These are phyloP conservation scores for Schizochytrium sp. DNA, from an alignment of 108 stramenopile species.

Conservation along the genomic window DNA sequence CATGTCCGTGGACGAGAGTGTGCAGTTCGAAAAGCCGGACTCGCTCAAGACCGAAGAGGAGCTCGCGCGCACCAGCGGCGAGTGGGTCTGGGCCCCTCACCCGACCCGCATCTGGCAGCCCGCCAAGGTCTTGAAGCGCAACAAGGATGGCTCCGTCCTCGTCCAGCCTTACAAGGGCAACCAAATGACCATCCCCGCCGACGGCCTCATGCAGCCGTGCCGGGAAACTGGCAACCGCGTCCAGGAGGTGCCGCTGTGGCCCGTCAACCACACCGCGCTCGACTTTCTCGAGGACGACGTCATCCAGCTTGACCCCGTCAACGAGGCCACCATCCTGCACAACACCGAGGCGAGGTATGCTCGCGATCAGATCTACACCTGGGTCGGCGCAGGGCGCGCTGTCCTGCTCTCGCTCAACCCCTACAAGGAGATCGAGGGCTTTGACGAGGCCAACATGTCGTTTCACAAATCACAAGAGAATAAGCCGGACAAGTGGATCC, in stretches of 20 bases:
- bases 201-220: not conserved
- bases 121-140: not conserved
- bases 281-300: conserved; percentile 39
- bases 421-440: conserved; percentile 17
- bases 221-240: not conserved
- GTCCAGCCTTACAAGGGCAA: not conserved
- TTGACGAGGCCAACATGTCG: not conserved
- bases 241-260: not conserved
- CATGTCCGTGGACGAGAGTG: not conserved
- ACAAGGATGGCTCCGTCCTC: not conserved
- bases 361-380: conserved; percentile 39
- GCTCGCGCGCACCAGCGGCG: not conserved
- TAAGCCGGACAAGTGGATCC: not conserved
- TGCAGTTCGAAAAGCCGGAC: not conserved
- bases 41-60: not conserved
- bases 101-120: not conserved
- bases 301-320: conserved; percentile 42
- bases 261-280: not conserved
- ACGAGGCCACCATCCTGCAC: conserved; percentile 51
- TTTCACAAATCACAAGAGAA: not conserved
- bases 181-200: not conserved
- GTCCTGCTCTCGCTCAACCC: conserved; percentile 33
- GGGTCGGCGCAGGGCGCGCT: conserved; percentile 47
- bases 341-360: conserved; percentile 41
- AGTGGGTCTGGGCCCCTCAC: conserved; percentile 3